Base-by-base conservation (phyloP, 163 green algal genomes). In the Volvox carteri region DNA sequence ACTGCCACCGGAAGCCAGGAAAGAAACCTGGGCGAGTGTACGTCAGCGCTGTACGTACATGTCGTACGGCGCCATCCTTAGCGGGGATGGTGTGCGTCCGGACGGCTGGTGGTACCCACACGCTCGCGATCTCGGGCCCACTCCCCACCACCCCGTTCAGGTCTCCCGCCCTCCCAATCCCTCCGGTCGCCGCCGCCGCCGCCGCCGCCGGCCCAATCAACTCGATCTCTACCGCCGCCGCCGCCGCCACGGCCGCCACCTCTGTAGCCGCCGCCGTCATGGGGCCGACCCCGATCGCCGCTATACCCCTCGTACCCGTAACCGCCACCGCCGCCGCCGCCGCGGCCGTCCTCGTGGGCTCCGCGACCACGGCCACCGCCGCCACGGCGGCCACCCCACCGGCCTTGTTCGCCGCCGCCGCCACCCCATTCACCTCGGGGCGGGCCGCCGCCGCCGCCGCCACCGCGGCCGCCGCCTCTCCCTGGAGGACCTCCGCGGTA, bases 291-390 rank as follows among this genome's bases (percentile, higher is more conserved):
- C 39, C 78, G 35, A 23, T 54, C 28, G 14, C 41, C 54, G 23
- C 52, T 23, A 12, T 75, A 46, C 1, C 19, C 73, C 7, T 80
- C 73, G 7, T 80, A 80, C 46, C 73, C 73, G 25, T 80, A 80
- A 1, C 78, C 75, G n/a, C n/a, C n/a, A n/a, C n/a, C n/a, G n/a
- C n/a, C n/a, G n/a, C 75, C 30, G 35, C 50, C 56, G 58, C 78
- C 78, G 39, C 39, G n/a, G 21, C 41, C 42, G 4, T 73, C 78
- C 4, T 76, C 78, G 8, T 5, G 80, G 0, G n/a, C 14, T 0
- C 80, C 80, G 3, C 80, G 78, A 28, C 58, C 79, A 33, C 80
- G 46, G 18, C 80, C 33, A 9, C 80, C 4, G 44, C 65, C 80
- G 0, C 80, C 35, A 6, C 60, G 23, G 25, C 79, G 37, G 18